Evolutionary conservation across 345 rosid species (phyloP).

Genomic region (Aquilaria yunnanensis): DNA sequence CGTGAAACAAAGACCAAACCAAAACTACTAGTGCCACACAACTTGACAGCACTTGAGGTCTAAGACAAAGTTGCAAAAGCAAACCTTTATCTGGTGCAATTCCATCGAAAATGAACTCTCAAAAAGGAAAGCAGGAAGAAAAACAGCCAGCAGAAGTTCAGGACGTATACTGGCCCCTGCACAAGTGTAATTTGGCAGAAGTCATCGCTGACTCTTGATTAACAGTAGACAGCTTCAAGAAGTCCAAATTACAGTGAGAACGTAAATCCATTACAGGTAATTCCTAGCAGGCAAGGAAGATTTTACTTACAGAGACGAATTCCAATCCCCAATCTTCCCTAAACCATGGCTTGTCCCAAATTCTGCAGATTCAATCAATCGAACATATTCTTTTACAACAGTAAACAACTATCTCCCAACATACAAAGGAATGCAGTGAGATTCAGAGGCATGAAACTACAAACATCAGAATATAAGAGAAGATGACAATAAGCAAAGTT

Average conservation of each 20-base stretch:
- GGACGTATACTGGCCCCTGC: conserved; percentile 87
- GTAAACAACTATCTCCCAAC: too few species aligned
- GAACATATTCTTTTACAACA: too few species aligned
- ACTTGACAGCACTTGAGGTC: not conserved
- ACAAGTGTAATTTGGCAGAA: conserved; percentile 6
- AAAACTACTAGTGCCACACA: too few species aligned
- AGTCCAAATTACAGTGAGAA: conserved; percentile 3
- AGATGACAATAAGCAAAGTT: too few species aligned
- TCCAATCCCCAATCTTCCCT: conserved; percentile 79
- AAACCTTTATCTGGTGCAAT: conserved; percentile 92
- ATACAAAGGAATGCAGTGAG: too few species aligned
- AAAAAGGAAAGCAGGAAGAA: conserved; percentile 94
- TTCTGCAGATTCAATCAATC: conserved; percentile 38
- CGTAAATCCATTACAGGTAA: not conserved
- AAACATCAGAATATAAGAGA: too few species aligned
- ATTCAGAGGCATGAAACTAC: too few species aligned
- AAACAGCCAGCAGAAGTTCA: conserved; percentile 80
- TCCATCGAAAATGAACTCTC: conserved; percentile 97
- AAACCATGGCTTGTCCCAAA: conserved; percentile 65
- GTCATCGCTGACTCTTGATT: conserved; percentile 1
- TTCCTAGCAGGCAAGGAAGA: not conserved
- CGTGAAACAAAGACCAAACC: too few species aligned
- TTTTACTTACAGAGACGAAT: conserved; percentile 79
- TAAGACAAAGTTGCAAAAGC: conserved; percentile 2
- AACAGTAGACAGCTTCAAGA: not conserved